These are phyloP conservation scores for Cochlearia excelsa DNA, from an alignment of 345 rosid genomes.

Conservation along the genomic window DNA sequence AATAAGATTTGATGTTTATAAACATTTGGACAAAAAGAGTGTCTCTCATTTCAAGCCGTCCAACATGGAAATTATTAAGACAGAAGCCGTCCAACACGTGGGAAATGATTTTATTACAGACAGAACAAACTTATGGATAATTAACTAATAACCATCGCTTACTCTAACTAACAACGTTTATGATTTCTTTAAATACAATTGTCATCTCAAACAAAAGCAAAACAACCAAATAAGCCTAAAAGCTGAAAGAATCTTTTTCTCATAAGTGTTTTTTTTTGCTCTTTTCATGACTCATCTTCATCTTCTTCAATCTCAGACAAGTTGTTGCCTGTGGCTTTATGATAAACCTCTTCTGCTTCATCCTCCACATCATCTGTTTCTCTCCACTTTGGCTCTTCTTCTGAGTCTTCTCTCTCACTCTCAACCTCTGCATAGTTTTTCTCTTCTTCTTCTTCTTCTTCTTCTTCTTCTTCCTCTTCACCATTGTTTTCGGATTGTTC, in stretches of 20 bases:
- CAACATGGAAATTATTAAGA: no score
- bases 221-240: background rate
- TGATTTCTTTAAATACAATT: conserved; percentile 6
- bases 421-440: conserved; percentile 15
- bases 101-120: conserved; percentile 20
- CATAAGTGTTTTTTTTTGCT: background rate
- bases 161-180: background rate
- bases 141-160: no score
- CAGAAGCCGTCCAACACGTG: conserved; percentile 1
- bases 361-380: conserved; percentile 33
- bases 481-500: conserved; percentile 18
- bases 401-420: conserved; percentile 28
- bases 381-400: conserved; percentile 38
- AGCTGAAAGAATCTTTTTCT: no score
- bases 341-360: conserved; percentile 25
- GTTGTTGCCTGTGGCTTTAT: conserved; percentile 2
- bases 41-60: no score
- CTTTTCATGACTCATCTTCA: conserved; percentile 20
- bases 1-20: no score
- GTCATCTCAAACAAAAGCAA: conserved; percentile 19
- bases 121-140: conserved; percentile 8
- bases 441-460: conserved; percentile 24
- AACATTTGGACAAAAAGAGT: no score
- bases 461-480: conserved; percentile 6
- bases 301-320: conserved; percentile 13